Evolutionary conservation across 352 stramenopile genomes (phyloP).

Genomic region (Pythium dissimile): DNA sequence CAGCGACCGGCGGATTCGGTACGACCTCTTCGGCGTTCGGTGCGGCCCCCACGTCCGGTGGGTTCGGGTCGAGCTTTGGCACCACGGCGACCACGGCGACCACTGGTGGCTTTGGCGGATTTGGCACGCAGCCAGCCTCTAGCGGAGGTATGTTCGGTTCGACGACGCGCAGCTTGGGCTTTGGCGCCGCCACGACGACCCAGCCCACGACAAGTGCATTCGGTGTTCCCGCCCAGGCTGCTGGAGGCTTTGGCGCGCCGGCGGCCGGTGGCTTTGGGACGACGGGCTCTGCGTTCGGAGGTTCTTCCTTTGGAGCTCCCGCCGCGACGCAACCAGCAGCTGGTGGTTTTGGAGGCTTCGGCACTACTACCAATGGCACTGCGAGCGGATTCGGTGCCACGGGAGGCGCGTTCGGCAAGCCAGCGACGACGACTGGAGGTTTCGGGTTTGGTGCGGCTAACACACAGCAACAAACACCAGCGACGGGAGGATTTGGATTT

Average conservation of each 20-base stretch:
- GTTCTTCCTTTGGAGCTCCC: constrained; percentile 38
- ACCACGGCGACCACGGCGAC: constrained; percentile 5
- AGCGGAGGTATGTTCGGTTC: constrained; percentile 19
- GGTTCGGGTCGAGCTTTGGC: constrained; percentile 24
- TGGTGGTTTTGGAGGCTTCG: constrained; percentile 55
- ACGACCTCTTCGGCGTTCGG: constrained; percentile 21
- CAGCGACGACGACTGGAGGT: background rate
- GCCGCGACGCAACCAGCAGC: constrained; percentile 28
- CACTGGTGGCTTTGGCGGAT: constrained; percentile 14
- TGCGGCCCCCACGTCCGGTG: constrained; percentile 28
- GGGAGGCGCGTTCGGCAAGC: constrained; percentile 19
- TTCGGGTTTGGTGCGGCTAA: constrained; percentile 22
- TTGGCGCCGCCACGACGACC: constrained; percentile 3
- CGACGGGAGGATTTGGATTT: constrained; percentile 13
- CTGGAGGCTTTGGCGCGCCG: too few species aligned
- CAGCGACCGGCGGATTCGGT: constrained; percentile 26
- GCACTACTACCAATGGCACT: constrained; percentile 27
- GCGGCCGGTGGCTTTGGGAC: constrained; percentile 34
- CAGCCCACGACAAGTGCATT: constrained; percentile 14
- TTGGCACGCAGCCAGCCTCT: constrained; percentile 6
- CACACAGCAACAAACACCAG: background rate
- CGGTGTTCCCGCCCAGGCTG: constrained; percentile 4
- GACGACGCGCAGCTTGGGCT: constrained; percentile 21
- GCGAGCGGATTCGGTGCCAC: constrained; percentile 36
- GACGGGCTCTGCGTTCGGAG: constrained; percentile 21